Percentiles rank a stretch among this genome's conserved stretches.
Conservation (phyloP, 345 rosid genomes). For the Toxicodendron radicans region DNA sequence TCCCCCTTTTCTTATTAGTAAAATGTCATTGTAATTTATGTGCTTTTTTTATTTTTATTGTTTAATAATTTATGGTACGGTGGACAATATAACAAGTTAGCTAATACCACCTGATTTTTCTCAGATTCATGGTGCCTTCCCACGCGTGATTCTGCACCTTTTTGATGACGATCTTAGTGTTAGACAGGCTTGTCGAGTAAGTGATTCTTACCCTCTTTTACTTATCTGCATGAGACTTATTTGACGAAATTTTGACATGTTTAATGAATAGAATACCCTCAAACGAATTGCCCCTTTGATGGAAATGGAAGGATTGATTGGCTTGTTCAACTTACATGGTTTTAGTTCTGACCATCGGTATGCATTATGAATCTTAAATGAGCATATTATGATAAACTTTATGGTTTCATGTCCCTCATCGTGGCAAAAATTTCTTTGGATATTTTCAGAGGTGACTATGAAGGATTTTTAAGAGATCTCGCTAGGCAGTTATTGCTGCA, state of each 20-base stretch:
- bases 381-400: no score
- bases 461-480: constrained; percentile 76
- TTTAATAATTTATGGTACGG: constrained; percentile 6
- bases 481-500: constrained; percentile 59
- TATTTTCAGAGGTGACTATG: constrained; percentile 66
- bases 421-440: neutral
- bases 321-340: constrained; percentile 52
- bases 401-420: constrained; percentile 9
- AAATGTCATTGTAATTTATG: neutral
- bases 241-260: constrained; percentile 16
- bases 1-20: neutral
- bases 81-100: constrained; percentile 3
- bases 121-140: constrained; percentile 79
- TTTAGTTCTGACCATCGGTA: constrained; percentile 81
- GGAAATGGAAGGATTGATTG: constrained; percentile 56
- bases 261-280: constrained; percentile 58
- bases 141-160: constrained; percentile 83
- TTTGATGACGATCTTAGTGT: constrained; percentile 74
- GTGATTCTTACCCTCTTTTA: constrained; percentile 23
- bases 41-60: neutral
- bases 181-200: constrained; percentile 88
- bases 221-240: constrained; percentile 18
- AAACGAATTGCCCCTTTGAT: constrained; percentile 64
- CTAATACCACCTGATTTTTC: constrained; percentile 21
- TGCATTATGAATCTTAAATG: constrained; percentile 14